Evolutionary conservation across 2,329 filamentous ascomycete genomes (phyloP), one percentile per base, ranked within the genome.

Genomic region (Sporothrix luriei): DNA sequence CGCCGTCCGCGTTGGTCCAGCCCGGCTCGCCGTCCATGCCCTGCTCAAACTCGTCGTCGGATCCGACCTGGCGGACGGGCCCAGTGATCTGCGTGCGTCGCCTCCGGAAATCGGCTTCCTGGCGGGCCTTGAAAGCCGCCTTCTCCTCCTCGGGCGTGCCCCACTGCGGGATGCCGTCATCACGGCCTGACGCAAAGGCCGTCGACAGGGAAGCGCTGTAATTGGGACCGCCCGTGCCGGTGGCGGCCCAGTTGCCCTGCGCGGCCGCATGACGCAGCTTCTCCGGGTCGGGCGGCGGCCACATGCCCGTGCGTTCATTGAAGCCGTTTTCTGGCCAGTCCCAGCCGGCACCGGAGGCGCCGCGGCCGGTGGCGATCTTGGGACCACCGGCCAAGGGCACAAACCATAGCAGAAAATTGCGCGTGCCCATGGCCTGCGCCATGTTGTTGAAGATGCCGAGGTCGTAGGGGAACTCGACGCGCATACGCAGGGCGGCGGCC

Each of bases 401-500:
- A 69, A 92, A 80, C 92, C 92, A 95, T 7, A 84, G 76, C 0
- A 93, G 73, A 0, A 86, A 75, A 76, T 92, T 93, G 9, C 76
- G 73, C 0, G 87, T 89, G 4, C 91, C 91, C 90, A 95, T 94
- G 19, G 88, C 90, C 76, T 92, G 89, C 19, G 85, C 84, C 76
- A 94, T 83, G 77, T 96, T 96, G 48, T 81, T 77, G 80, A 87
- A 93, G 74, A 95, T 82, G 65, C 91, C 91, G 57, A 94, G 80
- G 75, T 96, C 92, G 79, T 93, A 95, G 0, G 92, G 92, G 74
- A 93, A 95, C 78, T 94, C 91, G 74, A 94, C 86, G 68, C 83
- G 85, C 70, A 85, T 82, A 55, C 91, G 84, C n/a, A 52, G 61
- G n/a, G 69, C 61, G 19, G 38, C 49, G 29, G 54, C 38, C 19